These are phyloP conservation scores for Candida tallmaniae DNA, from an alignment of 805 yeast species.

Conservation along the genomic window DNA sequence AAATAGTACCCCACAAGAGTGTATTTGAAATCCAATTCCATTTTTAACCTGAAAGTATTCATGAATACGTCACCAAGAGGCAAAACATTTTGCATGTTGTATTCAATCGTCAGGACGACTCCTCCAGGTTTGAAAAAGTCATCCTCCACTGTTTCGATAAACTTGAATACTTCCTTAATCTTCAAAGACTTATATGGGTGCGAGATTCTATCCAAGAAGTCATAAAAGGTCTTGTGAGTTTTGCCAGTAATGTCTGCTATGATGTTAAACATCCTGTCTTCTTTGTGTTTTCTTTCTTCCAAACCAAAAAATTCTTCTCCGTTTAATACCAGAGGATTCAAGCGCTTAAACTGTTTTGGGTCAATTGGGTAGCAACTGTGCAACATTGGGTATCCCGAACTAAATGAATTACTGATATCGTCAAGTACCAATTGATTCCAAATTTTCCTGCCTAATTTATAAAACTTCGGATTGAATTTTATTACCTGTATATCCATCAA, in stretches of 20 bases:
- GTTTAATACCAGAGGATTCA: neutral
- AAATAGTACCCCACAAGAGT: neutral
- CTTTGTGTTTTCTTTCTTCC: neutral
- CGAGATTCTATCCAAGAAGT: neutral
- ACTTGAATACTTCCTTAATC: constrained; percentile 3
- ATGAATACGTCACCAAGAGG: neutral
- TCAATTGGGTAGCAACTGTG: neutral
- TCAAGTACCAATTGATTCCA: neutral
- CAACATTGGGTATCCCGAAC: constrained; percentile 4
- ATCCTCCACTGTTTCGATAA: neutral
- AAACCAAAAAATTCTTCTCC: neutral
- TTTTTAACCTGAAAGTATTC: neutral
- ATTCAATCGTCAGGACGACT: neutral
- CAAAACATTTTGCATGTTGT: neutral
- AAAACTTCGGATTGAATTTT: neutral
- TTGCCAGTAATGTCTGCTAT: neutral
- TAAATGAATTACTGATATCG: neutral
- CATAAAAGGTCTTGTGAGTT: neutral
- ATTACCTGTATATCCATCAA: too few relatives aligned
- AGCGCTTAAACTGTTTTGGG: neutral
- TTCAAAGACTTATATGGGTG: constrained; percentile 1
- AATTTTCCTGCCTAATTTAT: neutral
- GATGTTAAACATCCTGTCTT: neutral
- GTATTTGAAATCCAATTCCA: constrained; percentile 1
- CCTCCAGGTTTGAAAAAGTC: constrained; percentile 2